Evolutionary conservation across 169 alveolate species (phyloP), one percentile per base, ranked within the genome.

Genomic region (Ichthyophthirius multifiliis): DNA sequence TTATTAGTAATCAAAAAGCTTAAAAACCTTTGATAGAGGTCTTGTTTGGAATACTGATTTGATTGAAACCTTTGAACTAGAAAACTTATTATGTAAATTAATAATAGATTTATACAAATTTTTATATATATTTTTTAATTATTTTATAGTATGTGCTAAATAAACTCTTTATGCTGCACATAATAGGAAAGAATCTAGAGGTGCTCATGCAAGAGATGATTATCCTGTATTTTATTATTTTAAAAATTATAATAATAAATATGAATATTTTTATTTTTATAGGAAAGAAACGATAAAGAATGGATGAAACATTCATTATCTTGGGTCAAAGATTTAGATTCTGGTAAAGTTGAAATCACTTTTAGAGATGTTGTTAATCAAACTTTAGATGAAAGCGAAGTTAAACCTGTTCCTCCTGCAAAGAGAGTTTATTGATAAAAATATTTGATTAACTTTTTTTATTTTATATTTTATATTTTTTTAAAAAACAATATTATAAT

Each of bases 161-260:
- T 98, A 97, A 88, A 96, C 99, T 20, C 96, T 98, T 30, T 83
- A 88, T 63, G 93, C 98, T 20, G 99, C 99, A 12, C 98, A 93
- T 73, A 95, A 96, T 31, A 94, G 99, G 83, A 94, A 95, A 89
- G 99, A 98, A 88, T 95, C 99, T 32, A 89, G 99, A 81, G 99
- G 99, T 0, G 99, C 99, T 16, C 99, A 98, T 83, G 98, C 99
- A n/a, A 95, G 99, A 77, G 99, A 98, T 75, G 99, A 97, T 89
- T 98, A 75, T 93, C 97, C 89, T n/a, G 43, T 44, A 45, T 47
- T n/a, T 23, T 6, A 7, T n/a, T n/a, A n/a, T 5, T 23, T 5
- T 13, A 12, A 30, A 13, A 1, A 12, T 12, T 83, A 3, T 83
- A 7, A 16, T 37, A 10, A 1, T 46, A 20, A 12, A 20, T 7